A percentile compares a stretch with the other conserved stretches of the same genome.
phyloP scores from a whole-genome alignment of 1,284 basidiomycete species.

The Flammula alnicola region DNA sequence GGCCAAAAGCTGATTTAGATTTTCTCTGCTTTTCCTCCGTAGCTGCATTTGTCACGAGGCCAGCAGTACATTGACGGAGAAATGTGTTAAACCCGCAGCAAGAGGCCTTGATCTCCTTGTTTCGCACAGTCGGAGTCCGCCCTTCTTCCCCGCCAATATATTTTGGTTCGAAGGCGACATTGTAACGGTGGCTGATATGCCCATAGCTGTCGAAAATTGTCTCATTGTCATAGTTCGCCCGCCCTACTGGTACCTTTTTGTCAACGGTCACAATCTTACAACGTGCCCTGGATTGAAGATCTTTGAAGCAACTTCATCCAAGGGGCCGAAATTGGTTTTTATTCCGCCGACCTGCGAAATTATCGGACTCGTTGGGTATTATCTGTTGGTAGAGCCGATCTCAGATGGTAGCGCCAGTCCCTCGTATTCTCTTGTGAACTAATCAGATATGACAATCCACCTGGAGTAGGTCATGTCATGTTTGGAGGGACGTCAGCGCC shows the following conservation, averaged over 20 bases:
- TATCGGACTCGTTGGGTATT: too few species aligned
- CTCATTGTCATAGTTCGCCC: not conserved
- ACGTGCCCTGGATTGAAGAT: not conserved
- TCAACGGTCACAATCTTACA: not conserved
- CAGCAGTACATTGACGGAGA: not conserved
- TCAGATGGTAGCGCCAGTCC: not conserved
- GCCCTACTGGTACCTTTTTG: not conserved
- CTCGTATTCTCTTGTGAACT: not conserved
- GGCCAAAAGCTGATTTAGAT: not conserved
- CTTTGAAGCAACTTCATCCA: not conserved
- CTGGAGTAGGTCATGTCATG: not conserved
- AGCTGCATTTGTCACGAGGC: not conserved
- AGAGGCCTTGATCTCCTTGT: slow-evolving; percentile 1
- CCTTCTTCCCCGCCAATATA: not conserved
- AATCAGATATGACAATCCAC: slow-evolving; percentile 3
- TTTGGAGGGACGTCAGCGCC: slow-evolving; percentile 13
- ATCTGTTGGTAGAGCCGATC: too few species aligned
- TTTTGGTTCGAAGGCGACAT: not conserved
- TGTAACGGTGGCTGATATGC: too few species aligned
- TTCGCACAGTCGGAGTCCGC: too few species aligned
- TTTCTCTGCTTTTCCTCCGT: slow-evolving; percentile 3
- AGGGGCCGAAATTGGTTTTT: not conserved
- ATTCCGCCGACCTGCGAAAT: not conserved
- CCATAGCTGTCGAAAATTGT: too few species aligned
- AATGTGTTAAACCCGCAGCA: slow-evolving; percentile 3